These are phyloP conservation scores for Nicotiana obtusifolia DNA, from an alignment of 257 asterid genomes.

Conservation along the genomic window DNA sequence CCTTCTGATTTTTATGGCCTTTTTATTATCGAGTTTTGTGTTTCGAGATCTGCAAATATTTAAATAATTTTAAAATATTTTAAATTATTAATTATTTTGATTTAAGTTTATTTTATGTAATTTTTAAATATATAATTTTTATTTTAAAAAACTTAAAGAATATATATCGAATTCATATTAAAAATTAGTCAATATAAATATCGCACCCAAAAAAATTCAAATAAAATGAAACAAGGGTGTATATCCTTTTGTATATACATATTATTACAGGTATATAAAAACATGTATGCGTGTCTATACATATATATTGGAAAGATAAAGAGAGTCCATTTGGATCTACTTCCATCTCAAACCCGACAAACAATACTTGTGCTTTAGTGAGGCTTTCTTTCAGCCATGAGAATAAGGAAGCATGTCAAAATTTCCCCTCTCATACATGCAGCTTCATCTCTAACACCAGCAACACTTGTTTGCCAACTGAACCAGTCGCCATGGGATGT, in stretches of 20 bases:
- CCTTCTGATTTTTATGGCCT: neutral
- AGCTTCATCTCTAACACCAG: neutral
- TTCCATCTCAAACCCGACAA: neutral
- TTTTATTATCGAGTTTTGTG: neutral
- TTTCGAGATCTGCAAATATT: neutral
- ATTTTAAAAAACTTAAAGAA: no score
- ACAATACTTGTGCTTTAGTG: neutral
- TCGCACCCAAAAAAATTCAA: fast-evolving
- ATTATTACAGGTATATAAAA: no score
- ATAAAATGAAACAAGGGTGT: no score
- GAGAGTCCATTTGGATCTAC: conserved; percentile 1
- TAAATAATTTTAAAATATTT: no score
- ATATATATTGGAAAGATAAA: neutral
- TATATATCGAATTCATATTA: no score
- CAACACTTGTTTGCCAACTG: conserved; percentile 30
- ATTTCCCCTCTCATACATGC: conserved; percentile 25
- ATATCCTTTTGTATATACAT: no score
- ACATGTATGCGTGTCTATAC: no score
- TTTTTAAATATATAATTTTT: no score
- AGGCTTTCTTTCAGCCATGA: conserved; percentile 22
- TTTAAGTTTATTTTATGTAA: no score
- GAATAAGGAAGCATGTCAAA: conserved; percentile 47
- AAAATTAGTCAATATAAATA: no score
- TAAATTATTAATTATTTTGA: no score
- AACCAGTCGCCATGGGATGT: conserved; percentile 77